Percentiles rank a stretch among this genome's conserved stretches.
Evolutionary conservation across 108 stramenopile genomes (phyloP).

Genomic region (Cyclotella sp.): DNA sequence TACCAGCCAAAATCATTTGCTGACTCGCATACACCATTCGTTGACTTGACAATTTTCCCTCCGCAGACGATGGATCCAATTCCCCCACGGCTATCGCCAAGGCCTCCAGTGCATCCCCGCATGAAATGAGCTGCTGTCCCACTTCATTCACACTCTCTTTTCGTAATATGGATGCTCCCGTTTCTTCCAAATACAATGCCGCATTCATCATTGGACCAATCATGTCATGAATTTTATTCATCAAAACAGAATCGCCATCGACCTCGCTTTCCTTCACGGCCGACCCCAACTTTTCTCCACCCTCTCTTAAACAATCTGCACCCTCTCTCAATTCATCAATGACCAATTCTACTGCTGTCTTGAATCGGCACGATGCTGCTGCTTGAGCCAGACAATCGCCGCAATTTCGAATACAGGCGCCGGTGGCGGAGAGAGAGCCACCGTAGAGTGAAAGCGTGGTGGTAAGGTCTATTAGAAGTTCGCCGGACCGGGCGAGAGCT

Average conservation of each 20-base stretch:
- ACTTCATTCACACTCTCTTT: constrained; percentile 45
- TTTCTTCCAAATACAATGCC: constrained; percentile 55
- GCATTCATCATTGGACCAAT: constrained; percentile 24
- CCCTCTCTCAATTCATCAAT: constrained; percentile 84
- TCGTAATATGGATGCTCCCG: constrained; percentile 63
- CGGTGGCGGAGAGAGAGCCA: constrained; percentile 71
- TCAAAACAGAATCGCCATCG: constrained; percentile 51
- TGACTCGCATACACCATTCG: constrained; percentile 75
- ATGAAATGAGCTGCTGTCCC: constrained; percentile 48
- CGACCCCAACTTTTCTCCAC: constrained; percentile 43
- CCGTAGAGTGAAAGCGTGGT: constrained; percentile 66
- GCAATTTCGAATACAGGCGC: constrained; percentile 72
- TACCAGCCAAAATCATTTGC: constrained; percentile 70
- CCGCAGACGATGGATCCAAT: constrained; percentile 27
- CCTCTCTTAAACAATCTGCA: constrained; percentile 70
- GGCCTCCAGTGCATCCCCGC: constrained; percentile 47
- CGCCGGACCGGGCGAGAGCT: constrained; percentile 78
- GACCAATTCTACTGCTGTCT: constrained; percentile 76
- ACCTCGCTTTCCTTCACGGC: constrained; percentile 63
- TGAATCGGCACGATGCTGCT: constrained; percentile 79
- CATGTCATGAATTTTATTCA: constrained; percentile 25
- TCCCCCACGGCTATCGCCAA: constrained; percentile 23
- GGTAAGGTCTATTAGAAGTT: constrained; percentile 77
- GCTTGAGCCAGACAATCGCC: constrained; percentile 87
- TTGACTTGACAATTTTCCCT: constrained; percentile 55